Percentiles rank a stretch among this genome's conserved stretches.
phyloP scores from a whole-genome alignment of 2,329 filamentous ascomycete species.

The Tolypocladium capitatum region DNA sequence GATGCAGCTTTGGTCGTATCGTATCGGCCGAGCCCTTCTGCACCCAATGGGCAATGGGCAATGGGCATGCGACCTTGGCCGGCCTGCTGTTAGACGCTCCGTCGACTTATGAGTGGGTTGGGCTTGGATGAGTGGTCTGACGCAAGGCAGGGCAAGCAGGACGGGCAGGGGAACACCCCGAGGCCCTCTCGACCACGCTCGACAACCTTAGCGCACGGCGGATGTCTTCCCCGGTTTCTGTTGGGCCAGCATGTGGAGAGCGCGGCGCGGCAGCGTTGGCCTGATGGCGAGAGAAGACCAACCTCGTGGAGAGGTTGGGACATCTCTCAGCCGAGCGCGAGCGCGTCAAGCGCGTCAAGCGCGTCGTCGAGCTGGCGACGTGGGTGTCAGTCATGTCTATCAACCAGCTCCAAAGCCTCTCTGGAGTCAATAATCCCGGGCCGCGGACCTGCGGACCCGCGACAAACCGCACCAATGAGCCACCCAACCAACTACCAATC shows the following conservation, averaged over 20 bases:
- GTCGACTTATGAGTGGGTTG: slow-evolving; percentile 1
- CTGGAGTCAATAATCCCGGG: neutral
- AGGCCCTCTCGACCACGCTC: neutral
- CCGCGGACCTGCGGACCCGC: neutral
- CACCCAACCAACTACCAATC: neutral
- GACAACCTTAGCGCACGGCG: slow-evolving; percentile 5
- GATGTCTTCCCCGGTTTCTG: slow-evolving; percentile 5
- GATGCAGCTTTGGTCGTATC: neutral
- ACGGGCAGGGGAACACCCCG: neutral
- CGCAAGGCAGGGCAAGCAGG: neutral
- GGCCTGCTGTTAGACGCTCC: neutral
- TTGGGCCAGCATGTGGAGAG: slow-evolving; percentile 1
- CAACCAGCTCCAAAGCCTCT: too few species aligned
- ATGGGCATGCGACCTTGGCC: neutral
- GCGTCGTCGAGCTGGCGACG: neutral
- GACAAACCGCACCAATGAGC: neutral
- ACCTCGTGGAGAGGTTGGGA: neutral
- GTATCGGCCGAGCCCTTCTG: neutral
- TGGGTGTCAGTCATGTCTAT: neutral
- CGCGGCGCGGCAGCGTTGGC: neutral
- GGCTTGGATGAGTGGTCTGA: slow-evolving; percentile 1
- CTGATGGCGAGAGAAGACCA: neutral
- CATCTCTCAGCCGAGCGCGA: slow-evolving; percentile 5
- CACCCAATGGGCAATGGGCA: neutral
- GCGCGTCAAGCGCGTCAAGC: neutral